Base-by-base conservation (phyloP, 1,139 yeast genomes). In the Hyphopichia khmerensis region DNA sequence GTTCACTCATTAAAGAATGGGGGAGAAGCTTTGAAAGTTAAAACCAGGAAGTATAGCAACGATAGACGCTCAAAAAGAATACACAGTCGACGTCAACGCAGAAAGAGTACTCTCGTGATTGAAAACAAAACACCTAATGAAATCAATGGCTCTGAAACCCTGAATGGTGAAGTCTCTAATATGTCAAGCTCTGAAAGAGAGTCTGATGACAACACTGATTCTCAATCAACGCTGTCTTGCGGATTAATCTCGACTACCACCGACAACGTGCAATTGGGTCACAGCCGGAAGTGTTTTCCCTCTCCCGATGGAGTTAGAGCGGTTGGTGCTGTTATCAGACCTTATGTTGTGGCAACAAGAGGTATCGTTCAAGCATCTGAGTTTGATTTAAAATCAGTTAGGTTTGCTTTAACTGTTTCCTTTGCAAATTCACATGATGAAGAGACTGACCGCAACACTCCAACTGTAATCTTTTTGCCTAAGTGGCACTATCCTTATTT, bases 391-490 rank as follows among this genome's bases (percentile, higher is more conserved):
- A 62, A 64, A 38, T 56, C 64, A 1, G 65, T 65, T n/a, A 63
- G 61, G 33, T 87, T 79, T 53, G 57, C 65, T 0, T 62, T 87
- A 40, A 71, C 74, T 5, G 57, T 87, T 21, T 51, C 61, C 1
- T 36, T 70, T 16, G 27, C 33, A 7, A 46, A 52, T 11, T 51
- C 51, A 32, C 19, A 30, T 6, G 46, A 36, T 8, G 46, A 44
- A 13, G 42, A 45, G 4, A 18, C 19, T 3, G 29, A 36, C 13
- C 21, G 36, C 21, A 29, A 43, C 21, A 36, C 51, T 0, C 81
- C 87, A 1, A 83, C 91, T 0, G 65, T 77, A 35, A 76, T 90
- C 2, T 86, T 71, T 56, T 60, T 88, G 21, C 97, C 97, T 0
- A 70, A 70, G 27, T 77, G 81, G 74, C 96, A 90, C 57, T 89